Percentiles rank a stretch among this genome's conserved stretches.
These are phyloP conservation scores for Rhododendron griersonianum DNA, from an alignment of 148 eudicot species.

Conservation along the genomic window DNA sequence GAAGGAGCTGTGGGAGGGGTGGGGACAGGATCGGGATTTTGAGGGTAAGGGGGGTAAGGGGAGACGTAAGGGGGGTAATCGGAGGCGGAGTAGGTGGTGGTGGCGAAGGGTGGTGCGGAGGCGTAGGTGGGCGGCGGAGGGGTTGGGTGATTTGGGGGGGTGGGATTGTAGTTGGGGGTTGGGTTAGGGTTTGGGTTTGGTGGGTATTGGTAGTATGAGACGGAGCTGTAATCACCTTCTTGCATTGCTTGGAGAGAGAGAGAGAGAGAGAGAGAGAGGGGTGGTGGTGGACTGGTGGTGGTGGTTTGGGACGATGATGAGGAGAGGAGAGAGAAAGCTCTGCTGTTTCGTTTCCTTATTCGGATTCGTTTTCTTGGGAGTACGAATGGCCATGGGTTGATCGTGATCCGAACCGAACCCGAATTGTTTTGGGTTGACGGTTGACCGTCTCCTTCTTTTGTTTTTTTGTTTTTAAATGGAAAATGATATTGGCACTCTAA, in stretches of 20 bases:
- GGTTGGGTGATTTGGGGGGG: constrained; percentile 19
- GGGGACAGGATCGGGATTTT: constrained; percentile 32
- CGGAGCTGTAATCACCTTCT: constrained; percentile 35
- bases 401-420: background rate
- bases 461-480: too few relatives aligned
- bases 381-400: background rate
- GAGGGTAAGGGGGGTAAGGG: constrained; percentile 41
- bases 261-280: background rate
- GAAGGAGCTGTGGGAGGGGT: constrained; percentile 31
- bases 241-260: constrained; percentile 35
- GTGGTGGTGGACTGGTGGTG: background rate
- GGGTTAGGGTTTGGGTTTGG: constrained; percentile 19
- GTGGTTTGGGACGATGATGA: background rate
- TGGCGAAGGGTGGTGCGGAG: constrained; percentile 72
- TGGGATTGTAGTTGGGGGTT: constrained; percentile 3
- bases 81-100: constrained; percentile 24
- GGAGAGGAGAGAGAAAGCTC: background rate
- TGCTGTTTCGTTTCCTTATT: background rate
- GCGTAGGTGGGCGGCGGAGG: constrained; percentile 39
- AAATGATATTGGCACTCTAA: too few relatives aligned
- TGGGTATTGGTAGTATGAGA: constrained; percentile 25
- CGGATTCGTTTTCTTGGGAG: background rate
- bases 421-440: background rate
- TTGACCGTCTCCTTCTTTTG: too few relatives aligned
- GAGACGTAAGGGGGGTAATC: constrained; percentile 29